Conservation (phyloP, 1,284 basidiomycete species). For the Apiotrichum gamsii region DNA sequence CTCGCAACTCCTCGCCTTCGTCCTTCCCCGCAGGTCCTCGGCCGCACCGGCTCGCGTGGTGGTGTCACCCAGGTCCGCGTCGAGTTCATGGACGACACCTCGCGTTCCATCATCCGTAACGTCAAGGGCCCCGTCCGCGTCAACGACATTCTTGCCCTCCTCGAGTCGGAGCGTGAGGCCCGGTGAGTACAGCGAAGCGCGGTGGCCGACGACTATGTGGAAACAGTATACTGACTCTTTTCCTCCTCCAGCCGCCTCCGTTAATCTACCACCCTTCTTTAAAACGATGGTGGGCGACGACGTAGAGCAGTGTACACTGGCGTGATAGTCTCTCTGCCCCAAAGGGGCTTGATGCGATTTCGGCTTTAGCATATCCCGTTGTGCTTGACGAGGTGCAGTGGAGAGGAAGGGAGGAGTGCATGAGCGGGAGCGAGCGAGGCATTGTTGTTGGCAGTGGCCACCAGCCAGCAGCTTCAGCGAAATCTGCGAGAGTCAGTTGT, state of each 20-base stretch:
- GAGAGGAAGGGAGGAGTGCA: too few species aligned
- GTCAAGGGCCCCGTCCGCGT: constrained; percentile 97
- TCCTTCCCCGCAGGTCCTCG: constrained; percentile 74
- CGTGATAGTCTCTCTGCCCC: constrained; percentile 19
- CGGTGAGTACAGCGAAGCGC: constrained; percentile 67
- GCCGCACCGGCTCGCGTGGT: constrained; percentile 97
- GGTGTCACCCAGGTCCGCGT: constrained; percentile 99
- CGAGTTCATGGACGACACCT: constrained; percentile 98
- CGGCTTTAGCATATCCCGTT: constrained; percentile 19
- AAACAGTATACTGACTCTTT: not conserved
- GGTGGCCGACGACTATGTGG: too few species aligned
- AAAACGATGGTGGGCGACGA: constrained; percentile 9
- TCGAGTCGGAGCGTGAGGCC: constrained; percentile 99
- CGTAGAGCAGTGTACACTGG: constrained; percentile 21
- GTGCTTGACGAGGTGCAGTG: too few species aligned
- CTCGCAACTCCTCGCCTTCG: not conserved
- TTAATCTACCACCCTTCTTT: constrained; percentile 15
- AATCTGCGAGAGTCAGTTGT: too few species aligned
- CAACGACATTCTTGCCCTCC: constrained; percentile 93
- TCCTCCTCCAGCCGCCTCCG: constrained; percentile 19
- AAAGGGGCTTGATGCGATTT: constrained; percentile 15
- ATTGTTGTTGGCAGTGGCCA: too few species aligned
- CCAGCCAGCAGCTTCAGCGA: too few species aligned
- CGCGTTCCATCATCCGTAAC: constrained; percentile 96
- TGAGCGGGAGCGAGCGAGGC: too few species aligned